These are phyloP conservation scores for Hyphopichia homilentoma DNA, from an alignment of 805 yeast species.

Conservation along the genomic window DNA sequence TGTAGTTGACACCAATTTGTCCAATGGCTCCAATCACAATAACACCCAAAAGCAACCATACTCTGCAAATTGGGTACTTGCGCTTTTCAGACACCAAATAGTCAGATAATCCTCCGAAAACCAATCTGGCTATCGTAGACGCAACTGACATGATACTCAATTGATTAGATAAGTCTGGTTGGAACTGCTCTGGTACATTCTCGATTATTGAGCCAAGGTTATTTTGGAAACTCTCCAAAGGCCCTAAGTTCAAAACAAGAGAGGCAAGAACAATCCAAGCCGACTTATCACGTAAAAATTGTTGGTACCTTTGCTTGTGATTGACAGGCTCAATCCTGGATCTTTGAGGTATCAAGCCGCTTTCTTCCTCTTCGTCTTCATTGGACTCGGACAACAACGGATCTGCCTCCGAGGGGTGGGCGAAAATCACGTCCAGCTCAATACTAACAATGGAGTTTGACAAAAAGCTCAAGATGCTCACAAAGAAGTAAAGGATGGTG, in stretches of 20 bases:
- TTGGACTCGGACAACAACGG: constrained; percentile 5
- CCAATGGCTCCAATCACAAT: constrained; percentile 29
- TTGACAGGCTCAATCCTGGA: constrained; percentile 34
- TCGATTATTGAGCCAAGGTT: constrained; percentile 69
- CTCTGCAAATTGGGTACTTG: constrained; percentile 24
- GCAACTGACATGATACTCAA: constrained; percentile 61
- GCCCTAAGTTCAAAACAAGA: constrained; percentile 70
- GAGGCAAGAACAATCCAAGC: constrained; percentile 63
- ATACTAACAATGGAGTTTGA: constrained; percentile 64
- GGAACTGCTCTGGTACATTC: constrained; percentile 21
- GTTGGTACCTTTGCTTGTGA: constrained; percentile 30
- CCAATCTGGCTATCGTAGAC: constrained; percentile 68
- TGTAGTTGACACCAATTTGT: constrained; percentile 14
- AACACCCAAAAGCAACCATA: constrained; percentile 28
- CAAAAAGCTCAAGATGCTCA: constrained; percentile 60
- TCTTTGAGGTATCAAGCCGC: constrained; percentile 27
- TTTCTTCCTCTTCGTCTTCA: constrained; percentile 16
- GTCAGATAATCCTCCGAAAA: constrained; percentile 70
- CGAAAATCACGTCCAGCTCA: constrained; percentile 45
- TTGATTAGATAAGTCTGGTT: constrained; percentile 33
- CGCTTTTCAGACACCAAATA: constrained; percentile 34
- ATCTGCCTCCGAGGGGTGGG: constrained; percentile 17
- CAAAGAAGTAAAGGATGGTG: constrained; percentile 47
- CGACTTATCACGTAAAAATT: constrained; percentile 49
- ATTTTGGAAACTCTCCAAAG: constrained; percentile 79